Evolutionary conservation across 768 basidiomycete species (phyloP).

Genomic region (Cystoderma amianthinum): DNA sequence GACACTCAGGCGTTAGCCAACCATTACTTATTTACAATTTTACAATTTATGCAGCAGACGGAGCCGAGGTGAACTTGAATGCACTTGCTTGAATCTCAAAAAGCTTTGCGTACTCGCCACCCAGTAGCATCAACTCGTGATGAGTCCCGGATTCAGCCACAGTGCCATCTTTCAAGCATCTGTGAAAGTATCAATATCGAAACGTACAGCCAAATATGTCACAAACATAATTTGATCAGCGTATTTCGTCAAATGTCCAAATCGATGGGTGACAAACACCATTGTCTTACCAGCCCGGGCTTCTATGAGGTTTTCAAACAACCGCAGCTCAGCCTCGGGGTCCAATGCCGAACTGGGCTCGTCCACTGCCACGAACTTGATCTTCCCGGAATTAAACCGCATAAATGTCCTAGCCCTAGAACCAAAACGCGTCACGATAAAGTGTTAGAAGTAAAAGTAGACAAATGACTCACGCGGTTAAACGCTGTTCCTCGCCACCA

Average conservation of each 20-base stretch:
- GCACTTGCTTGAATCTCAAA: constrained; percentile 30
- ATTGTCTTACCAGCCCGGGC: constrained; percentile 41
- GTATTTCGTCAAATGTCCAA: constrained; percentile 37
- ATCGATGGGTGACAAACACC: constrained; percentile 51
- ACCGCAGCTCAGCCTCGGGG: constrained; percentile 41
- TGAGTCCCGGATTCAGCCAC: constrained; percentile 36
- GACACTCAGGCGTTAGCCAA: too few relatives aligned
- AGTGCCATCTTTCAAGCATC: constrained; percentile 37
- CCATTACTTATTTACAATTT: too few relatives aligned
- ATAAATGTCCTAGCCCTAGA: constrained; percentile 38
- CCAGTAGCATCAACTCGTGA: constrained; percentile 22
- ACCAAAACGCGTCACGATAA: constrained; percentile 3
- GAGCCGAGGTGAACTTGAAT: constrained; percentile 6
- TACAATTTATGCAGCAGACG: too few relatives aligned
- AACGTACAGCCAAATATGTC: not conserved
- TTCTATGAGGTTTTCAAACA: constrained; percentile 32
- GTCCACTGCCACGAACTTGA: constrained; percentile 46
- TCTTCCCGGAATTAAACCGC: constrained; percentile 28
- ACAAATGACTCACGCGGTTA: constrained; percentile 36
- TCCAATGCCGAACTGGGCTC: constrained; percentile 56
- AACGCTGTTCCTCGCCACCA: constrained; percentile 41
- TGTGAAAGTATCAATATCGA: constrained; percentile 8
- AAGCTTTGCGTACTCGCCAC: constrained; percentile 34
- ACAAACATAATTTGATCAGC: constrained; percentile 50
- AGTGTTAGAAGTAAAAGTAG: not conserved